These are phyloP conservation scores for Cyclotella atomus DNA, from an alignment of 108 stramenopile genomes.

Conservation along the genomic window DNA sequence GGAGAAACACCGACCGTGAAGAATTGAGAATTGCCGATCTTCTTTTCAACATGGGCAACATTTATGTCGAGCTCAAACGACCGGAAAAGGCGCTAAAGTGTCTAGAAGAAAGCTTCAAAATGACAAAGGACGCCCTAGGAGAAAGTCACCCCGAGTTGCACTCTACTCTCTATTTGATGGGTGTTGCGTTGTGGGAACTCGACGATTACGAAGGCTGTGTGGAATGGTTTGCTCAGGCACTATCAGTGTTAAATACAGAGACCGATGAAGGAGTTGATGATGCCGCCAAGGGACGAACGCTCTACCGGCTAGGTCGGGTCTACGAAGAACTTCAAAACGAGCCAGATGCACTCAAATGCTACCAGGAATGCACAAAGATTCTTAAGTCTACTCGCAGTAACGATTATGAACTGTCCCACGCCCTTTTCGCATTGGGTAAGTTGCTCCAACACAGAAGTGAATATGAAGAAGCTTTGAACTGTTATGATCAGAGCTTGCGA, in stretches of 20 bases:
- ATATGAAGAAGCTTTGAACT: conserved; percentile 42
- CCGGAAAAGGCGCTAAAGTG: conserved; percentile 44
- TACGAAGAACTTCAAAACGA: conserved; percentile 26
- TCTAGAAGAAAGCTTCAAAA: conserved; percentile 45
- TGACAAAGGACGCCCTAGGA: conserved; percentile 41
- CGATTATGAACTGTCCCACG: conserved; percentile 49
- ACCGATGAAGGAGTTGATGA: conserved; percentile 26
- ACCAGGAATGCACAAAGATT: conserved; percentile 30
- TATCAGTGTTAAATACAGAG: conserved; percentile 19
- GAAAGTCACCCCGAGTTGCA: conserved; percentile 42
- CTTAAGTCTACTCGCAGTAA: conserved; percentile 18
- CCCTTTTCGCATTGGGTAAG: conserved; percentile 50
- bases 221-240: conserved; percentile 33
- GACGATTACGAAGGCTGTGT: conserved; percentile 28
- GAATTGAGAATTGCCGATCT: conserved; percentile 55
- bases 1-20: conserved; percentile 38
- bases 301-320: conserved; percentile 37
- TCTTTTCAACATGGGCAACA: conserved; percentile 58
- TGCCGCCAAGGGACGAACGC: conserved; percentile 24
- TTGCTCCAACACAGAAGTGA: conserved; percentile 28
- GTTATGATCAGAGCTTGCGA: conserved; percentile 52
- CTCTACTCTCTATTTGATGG: conserved; percentile 49
- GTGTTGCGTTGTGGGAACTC: conserved; percentile 36
- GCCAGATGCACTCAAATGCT: conserved; percentile 28
- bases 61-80: conserved; percentile 40